Base-by-base conservation (phyloP, 768 basidiomycete species). In the Xerocomellus dryophilus region DNA sequence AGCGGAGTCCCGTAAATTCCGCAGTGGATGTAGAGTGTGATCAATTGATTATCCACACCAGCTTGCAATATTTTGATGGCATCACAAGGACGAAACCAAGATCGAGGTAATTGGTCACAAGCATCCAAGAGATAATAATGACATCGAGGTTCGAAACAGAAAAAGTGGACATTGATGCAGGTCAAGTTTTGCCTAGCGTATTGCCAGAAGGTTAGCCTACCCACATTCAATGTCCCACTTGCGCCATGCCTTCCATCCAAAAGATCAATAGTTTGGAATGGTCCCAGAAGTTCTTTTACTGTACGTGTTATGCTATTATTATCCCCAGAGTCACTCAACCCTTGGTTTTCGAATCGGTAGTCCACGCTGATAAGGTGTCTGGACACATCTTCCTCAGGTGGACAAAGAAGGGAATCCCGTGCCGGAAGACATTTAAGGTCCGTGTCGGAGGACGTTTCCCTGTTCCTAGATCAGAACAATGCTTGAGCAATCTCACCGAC, bases 331-430 rank as follows among this genome's bases (percentile, higher is more conserved):
- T 32, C 10, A 15, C 18, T 17, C 32, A 40, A 50, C 32, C 12
- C 29, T 41, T 42, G 14, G 32, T 14, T 41, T 47, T 34, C 1
- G 12, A 63, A 23, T 42, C 20, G 39, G 42, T 58, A 82, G 81
- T 81, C 12, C 81, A 82, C 71, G 81, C 79, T 15, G 78, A 77
- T 14, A 84, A 83, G 64, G 73, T 78, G 12, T 77, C 80, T 2
- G 82, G 82, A 7, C 65, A n/a, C n/a, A n/a, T n/a, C n/a, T n/a
- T 85, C 65, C 70, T 84, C 38, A 84, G n/a, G 81, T 54, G 84
- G 82, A 5, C 82, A 83, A n/a, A n/a, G n/a, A n/a, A n/a, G n/a
- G n/a, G n/a, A n/a, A n/a, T n/a, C n/a, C n/a, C n/a, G n/a, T n/a
- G n/a, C n/a, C n/a, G n/a, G n/a, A n/a, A n/a, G n/a, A n/a, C n/a